phyloP scores from a whole-genome alignment of 2,329 filamentous ascomycete genomes.

The Arthrinium puccinioides region DNA sequence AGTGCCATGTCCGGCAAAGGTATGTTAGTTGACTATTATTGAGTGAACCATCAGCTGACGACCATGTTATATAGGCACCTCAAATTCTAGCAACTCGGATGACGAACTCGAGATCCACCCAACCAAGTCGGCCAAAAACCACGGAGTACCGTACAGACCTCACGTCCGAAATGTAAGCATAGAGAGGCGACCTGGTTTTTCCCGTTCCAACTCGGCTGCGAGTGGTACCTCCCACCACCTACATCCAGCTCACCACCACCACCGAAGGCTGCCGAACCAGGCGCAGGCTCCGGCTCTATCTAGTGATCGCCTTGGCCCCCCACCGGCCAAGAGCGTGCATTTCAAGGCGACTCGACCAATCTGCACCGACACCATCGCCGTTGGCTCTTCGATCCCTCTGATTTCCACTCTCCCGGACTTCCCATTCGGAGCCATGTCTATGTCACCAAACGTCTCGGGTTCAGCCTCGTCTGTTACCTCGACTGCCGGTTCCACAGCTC shows the following conservation, averaged over 20 bases:
- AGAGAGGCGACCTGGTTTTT: not conserved
- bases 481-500: not conserved
- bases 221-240: constrained; percentile 1
- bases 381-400: not conserved
- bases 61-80: not conserved
- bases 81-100: not conserved
- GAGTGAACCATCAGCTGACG: not conserved
- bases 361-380: not conserved
- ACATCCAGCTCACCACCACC: constrained; percentile 2
- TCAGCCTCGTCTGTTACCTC: constrained; percentile 1
- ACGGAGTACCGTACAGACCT: not conserved
- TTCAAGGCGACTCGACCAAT: not conserved
- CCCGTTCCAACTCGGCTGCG: not conserved
- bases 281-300: not conserved
- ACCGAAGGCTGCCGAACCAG: not conserved
- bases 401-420: not conserved
- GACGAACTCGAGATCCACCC: not conserved
- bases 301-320: no score
- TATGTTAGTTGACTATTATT: no score
- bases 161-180: not conserved
- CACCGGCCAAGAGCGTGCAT: not conserved
- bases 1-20: not conserved
- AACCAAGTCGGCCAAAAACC: not conserved
- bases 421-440: no score
- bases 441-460: not conserved